Evolutionary conservation across 371 early-diverging fungal species (phyloP).

Genomic region (Chytridiales sp.): DNA sequence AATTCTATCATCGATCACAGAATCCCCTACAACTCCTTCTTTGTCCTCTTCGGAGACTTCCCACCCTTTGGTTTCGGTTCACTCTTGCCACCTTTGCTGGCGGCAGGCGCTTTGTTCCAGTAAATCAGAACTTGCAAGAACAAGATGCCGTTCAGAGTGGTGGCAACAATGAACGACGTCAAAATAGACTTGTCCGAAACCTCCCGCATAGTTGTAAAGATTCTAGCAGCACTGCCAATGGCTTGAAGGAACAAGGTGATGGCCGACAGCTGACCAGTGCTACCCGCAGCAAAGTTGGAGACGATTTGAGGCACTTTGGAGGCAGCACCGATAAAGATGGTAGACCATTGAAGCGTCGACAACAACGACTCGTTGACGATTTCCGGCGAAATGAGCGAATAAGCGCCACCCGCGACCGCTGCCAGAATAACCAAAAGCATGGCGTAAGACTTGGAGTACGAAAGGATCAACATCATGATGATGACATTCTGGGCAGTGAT

Average conservation of each 20-base stretch:
- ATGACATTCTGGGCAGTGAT: slow-evolving; percentile 77
- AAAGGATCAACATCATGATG: slow-evolving; percentile 71
- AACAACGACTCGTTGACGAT: slow-evolving; percentile 57
- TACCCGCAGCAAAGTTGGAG: slow-evolving; percentile 67
- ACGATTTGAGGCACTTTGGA: slow-evolving; percentile 88
- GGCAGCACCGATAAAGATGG: slow-evolving; percentile 76
- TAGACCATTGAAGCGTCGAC: slow-evolving; percentile 65
- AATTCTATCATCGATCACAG: too few relatives aligned
- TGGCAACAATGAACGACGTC: slow-evolving; percentile 66
- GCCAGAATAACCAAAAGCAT: slow-evolving; percentile 45
- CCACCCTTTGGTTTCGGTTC: too few relatives aligned
- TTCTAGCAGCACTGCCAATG: slow-evolving; percentile 79
- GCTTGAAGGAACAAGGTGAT: slow-evolving; percentile 85
- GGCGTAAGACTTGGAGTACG: slow-evolving; percentile 48
- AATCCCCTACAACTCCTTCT: too few relatives aligned
- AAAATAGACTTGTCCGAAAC: slow-evolving; percentile 68
- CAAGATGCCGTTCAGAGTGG: slow-evolving; percentile 74
- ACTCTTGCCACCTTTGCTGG: too few relatives aligned
- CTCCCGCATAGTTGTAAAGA: slow-evolving; percentile 89
- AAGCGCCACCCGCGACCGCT: slow-evolving; percentile 36
- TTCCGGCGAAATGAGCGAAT: slow-evolving; percentile 46
- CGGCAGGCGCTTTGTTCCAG: too few relatives aligned
- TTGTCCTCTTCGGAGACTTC: too few relatives aligned
- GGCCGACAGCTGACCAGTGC: slow-evolving; percentile 89
- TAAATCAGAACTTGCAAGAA: slow-evolving; percentile 78